A percentile compares a stretch with the other conserved stretches of the same genome.
These are phyloP conservation scores for Croton laevigatus DNA, from an alignment of 441 rosid species.

Conservation along the genomic window DNA sequence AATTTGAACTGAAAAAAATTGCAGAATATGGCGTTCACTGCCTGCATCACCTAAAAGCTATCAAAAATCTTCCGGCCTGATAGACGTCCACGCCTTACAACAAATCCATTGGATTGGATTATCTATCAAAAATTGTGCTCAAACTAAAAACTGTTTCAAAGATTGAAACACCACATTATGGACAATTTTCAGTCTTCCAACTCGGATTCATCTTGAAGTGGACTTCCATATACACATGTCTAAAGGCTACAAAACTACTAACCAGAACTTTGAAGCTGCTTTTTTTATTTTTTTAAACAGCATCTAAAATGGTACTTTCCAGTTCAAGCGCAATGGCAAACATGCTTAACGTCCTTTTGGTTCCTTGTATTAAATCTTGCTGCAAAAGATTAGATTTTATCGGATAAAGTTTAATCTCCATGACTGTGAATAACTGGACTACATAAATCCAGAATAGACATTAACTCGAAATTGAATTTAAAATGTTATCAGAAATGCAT, in stretches of 20 bases:
- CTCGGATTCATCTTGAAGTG: background rate
- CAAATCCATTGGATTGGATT: background rate
- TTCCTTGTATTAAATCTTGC: too few relatives aligned
- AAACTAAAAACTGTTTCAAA: background rate
- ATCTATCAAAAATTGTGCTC: background rate
- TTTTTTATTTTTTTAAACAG: too few relatives aligned
- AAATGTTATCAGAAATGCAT: background rate
- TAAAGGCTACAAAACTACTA: too few relatives aligned
- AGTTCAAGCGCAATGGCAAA: too few relatives aligned
- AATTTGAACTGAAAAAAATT: too few relatives aligned
- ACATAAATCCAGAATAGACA: background rate
- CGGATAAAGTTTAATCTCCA: too few relatives aligned
- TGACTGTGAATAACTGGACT: too few relatives aligned
- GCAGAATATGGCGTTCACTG: background rate
- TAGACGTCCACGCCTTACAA: background rate
- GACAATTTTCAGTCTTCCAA: background rate
- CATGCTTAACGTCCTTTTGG: too few relatives aligned
- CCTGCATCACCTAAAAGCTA: background rate
- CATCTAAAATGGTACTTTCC: background rate
- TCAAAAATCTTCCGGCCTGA: background rate
- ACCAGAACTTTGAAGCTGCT: too few relatives aligned
- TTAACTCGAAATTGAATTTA: background rate
- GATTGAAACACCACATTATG: background rate
- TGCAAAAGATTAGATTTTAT: too few relatives aligned
- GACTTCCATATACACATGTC: too few relatives aligned